These are phyloP conservation scores for Mucor irregularis DNA, from an alignment of 371 early-diverging fungal genomes.

Conservation along the genomic window DNA sequence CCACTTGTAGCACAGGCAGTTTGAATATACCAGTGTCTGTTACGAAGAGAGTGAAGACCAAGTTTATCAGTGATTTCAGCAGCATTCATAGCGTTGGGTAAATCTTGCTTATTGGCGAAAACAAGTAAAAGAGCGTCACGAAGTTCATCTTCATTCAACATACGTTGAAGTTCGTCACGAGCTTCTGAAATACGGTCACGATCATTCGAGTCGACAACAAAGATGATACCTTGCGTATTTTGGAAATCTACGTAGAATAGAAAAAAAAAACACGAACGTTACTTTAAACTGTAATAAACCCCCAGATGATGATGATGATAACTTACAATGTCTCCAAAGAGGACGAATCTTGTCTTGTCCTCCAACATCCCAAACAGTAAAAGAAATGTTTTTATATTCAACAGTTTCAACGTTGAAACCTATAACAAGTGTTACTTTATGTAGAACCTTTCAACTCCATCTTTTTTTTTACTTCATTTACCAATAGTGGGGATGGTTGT, in stretches of 20 bases:
- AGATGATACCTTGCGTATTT: slow-evolving; percentile 96
- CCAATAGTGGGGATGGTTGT: slow-evolving; percentile 92
- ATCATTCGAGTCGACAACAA: slow-evolving; percentile 95
- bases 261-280: slow-evolving; percentile 27
- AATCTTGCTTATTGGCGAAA: slow-evolving; percentile 97
- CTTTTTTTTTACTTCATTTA: too few species aligned
- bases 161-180: slow-evolving; percentile 86
- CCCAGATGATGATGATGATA: background rate
- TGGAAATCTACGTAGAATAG: slow-evolving; percentile 76
- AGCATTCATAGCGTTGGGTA: slow-evolving; percentile 91
- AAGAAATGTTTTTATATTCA: slow-evolving; percentile 96
- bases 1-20: slow-evolving; percentile 93
- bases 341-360: slow-evolving; percentile 71
- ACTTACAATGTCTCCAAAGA: slow-evolving; percentile 58
- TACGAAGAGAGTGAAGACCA: slow-evolving; percentile 83
- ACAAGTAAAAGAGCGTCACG: slow-evolving; percentile 89
- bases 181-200: slow-evolving; percentile 87
- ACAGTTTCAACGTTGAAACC: slow-evolving; percentile 95
- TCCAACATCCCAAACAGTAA: slow-evolving; percentile 96
- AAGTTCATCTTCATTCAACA: slow-evolving; percentile 94
- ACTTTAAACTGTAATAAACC: background rate
- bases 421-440: too few species aligned
- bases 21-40: slow-evolving; percentile 91
- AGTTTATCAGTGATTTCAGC: slow-evolving; percentile 93
- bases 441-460: background rate